Conservation (phyloP, 139 green algal genomes). For the Penium margaritaceum region DNA sequence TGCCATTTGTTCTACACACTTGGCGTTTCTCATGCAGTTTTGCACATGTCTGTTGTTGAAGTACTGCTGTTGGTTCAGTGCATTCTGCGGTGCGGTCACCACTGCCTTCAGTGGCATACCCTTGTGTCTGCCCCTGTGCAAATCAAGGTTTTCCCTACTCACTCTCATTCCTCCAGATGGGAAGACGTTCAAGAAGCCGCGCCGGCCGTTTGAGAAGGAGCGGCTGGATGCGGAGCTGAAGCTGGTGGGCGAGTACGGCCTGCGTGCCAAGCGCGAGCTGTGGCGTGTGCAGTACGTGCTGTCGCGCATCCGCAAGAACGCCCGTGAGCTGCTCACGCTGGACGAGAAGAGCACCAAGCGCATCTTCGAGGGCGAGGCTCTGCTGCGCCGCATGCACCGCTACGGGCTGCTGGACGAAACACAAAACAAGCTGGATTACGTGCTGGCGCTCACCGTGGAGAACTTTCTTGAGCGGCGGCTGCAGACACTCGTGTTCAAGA, state of each 20-base stretch:
- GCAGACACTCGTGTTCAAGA: conserved; percentile 99
- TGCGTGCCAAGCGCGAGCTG: conserved; percentile 98
- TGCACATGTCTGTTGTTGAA: too few species aligned
- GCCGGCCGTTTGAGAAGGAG: conserved; percentile 99
- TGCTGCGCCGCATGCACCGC: conserved; percentile 81
- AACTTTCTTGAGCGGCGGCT: conserved; percentile 81
- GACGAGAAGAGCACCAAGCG: conserved; percentile 90
- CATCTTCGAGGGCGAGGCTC: conserved; percentile 89
- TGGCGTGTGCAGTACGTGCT: conserved; percentile 85
- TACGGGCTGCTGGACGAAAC: conserved; percentile 86
- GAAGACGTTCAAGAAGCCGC: conserved; percentile 99
- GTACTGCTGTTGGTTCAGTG: too few species aligned
- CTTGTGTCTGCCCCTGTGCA: too few species aligned
- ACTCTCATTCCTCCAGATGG: too few species aligned
- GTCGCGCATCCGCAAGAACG: conserved; percentile 83
- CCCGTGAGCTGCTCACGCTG: conserved; percentile 88
- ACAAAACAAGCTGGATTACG: conserved; percentile 97
- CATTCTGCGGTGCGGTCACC: too few species aligned
- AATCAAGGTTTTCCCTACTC: too few species aligned
- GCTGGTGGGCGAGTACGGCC: conserved; percentile 95
- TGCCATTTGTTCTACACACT: too few species aligned
- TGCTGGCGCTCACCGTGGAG: conserved; percentile 83
- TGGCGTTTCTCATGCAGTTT: too few species aligned
- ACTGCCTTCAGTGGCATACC: too few species aligned
- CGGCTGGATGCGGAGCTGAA: conserved; percentile 97